These are phyloP conservation scores for Erysiphe neolycopersici DNA, from an alignment of 2,329 filamentous ascomycete genomes.

Conservation along the genomic window DNA sequence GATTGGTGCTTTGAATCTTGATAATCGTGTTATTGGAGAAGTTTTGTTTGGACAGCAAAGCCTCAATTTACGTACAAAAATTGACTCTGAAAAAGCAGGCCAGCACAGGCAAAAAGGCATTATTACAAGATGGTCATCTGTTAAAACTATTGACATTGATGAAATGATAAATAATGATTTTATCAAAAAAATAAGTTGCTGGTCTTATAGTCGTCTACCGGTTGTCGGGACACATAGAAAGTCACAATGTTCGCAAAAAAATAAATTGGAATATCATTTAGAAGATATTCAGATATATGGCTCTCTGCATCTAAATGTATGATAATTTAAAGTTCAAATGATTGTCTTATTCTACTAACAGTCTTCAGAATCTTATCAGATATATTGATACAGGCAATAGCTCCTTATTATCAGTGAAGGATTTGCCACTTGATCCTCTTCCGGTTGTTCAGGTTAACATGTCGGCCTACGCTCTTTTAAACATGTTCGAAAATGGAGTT, in stretches of 20 bases:
- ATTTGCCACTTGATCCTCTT: conserved; percentile 9
- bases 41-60: conserved; percentile 1
- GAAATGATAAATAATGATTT: conserved; percentile 8
- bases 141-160: conserved; percentile 8
- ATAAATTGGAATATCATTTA: conserved; percentile 1
- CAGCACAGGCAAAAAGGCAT: conserved; percentile 1
- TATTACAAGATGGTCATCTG: conserved; percentile 7
- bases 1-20: conserved; percentile 8
- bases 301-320: conserved; percentile 10
- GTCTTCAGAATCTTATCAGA: conserved; percentile 5
- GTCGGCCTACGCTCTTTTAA: conserved; percentile 9
- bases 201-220: conserved; percentile 11
- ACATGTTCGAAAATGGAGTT: conserved; percentile 10
- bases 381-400: neutral
- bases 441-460: conserved; percentile 10
- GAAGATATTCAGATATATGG: conserved; percentile 6
- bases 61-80: neutral
- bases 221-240: conserved; percentile 5
- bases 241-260: neutral
- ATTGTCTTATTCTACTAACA: neutral
- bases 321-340: neutral
- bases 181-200: conserved; percentile 7
- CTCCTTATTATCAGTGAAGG: conserved; percentile 5
- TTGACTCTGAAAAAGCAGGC: conserved; percentile 7
- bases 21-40: conserved; percentile 4